Conservation (phyloP, 2,329 filamentous ascomycete species). For the Simplicillium sp. region DNA sequence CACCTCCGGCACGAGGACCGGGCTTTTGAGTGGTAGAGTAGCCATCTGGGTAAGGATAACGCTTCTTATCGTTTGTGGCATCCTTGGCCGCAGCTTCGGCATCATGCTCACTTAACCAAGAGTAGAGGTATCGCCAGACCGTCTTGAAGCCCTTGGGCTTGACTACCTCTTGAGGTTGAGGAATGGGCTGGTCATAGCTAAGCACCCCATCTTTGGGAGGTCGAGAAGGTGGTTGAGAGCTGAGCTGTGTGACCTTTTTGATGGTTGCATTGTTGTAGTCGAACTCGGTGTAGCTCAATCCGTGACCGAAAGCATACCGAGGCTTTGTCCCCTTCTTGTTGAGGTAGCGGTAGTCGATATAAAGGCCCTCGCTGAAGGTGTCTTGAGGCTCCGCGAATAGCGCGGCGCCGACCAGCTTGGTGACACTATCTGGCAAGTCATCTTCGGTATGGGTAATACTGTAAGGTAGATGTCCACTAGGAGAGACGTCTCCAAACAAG, state of each 20-base stretch:
- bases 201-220: conserved; percentile 28
- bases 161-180: conserved; percentile 43
- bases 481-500: conserved; percentile 66
- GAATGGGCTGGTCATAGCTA: conserved; percentile 39
- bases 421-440: conserved; percentile 60
- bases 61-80: conserved; percentile 14
- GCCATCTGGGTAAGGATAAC: conserved; percentile 55
- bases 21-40: conserved; percentile 43
- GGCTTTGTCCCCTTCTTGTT: conserved; percentile 67
- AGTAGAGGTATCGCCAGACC: conserved; percentile 60
- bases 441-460: conserved; percentile 61
- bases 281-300: conserved; percentile 73
- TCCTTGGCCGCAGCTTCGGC: conserved; percentile 30
- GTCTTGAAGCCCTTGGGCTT: conserved; percentile 49
- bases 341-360: conserved; percentile 85
- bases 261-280: conserved; percentile 44
- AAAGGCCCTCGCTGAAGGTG: conserved; percentile 72
- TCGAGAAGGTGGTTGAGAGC: conserved; percentile 21
- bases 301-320: conserved; percentile 79
- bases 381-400: conserved; percentile 63
- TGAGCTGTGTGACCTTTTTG: conserved; percentile 33
- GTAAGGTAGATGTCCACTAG: conserved; percentile 76
- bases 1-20: conserved; percentile 54
- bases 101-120: conserved; percentile 43
- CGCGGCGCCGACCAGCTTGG: conserved; percentile 35